These are phyloP conservation scores for Aurantiochytrium sp. DNA, from an alignment of 108 stramenopile genomes.

Conservation along the genomic window DNA sequence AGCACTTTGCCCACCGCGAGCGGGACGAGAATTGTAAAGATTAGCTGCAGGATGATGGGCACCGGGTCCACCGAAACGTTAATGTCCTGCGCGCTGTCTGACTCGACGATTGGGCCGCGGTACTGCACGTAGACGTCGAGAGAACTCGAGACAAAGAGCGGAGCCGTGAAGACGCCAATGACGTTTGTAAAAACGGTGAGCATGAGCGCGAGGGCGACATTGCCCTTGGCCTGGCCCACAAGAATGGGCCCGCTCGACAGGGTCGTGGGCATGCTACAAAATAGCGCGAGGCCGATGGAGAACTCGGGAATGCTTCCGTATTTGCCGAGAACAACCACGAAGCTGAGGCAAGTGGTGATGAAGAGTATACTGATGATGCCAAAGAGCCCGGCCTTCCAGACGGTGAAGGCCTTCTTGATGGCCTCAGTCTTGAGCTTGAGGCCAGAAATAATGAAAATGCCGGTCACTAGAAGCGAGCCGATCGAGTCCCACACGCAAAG, in stretches of 20 bases:
- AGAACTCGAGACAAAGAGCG: neutral
- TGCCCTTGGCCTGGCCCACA: conserved; percentile 35
- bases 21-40: conserved; percentile 25
- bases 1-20: conserved; percentile 1
- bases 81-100: neutral
- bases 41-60: conserved; percentile 19
- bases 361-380: conserved; percentile 11
- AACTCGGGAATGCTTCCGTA: neutral
- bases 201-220: conserved; percentile 35
- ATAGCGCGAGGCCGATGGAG: conserved; percentile 31
- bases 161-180: neutral
- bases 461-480: neutral
- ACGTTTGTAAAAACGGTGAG: conserved; percentile 30
- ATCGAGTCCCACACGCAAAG: neutral
- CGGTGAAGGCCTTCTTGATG: neutral
- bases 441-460: conserved; percentile 31
- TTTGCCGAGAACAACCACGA: neutral
- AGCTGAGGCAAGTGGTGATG: conserved; percentile 3
- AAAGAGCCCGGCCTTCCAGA: neutral
- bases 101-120: neutral
- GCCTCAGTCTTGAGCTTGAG: conserved; percentile 35
- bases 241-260: neutral
- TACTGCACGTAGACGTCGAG: neutral
- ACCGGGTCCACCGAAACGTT: neutral
- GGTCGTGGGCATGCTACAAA: conserved; percentile 35